Evolutionary conservation across 805 yeast genomes (phyloP).

Genomic region (Kodamaea fukazawae): DNA sequence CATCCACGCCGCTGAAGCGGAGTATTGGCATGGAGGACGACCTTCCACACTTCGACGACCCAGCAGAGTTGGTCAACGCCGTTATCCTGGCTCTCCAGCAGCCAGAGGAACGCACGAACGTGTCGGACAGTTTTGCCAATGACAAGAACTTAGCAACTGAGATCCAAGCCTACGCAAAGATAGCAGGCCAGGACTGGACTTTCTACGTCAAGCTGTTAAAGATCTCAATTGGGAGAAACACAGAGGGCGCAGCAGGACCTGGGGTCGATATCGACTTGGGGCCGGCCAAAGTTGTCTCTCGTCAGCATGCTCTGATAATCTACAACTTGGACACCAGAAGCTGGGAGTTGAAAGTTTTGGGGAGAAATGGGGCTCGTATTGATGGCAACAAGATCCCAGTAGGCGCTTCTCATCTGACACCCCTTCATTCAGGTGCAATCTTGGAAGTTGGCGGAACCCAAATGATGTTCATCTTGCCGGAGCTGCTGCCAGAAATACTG

Average conservation of each 20-base stretch:
- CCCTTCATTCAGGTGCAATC: slow-evolving; percentile 81
- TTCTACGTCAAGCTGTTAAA: slow-evolving; percentile 79
- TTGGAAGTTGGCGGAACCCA: slow-evolving; percentile 96
- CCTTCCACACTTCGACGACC: slow-evolving; percentile 50
- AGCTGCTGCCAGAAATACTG: slow-evolving; percentile 70
- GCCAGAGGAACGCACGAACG: slow-evolving; percentile 76
- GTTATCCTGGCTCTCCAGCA: slow-evolving; percentile 66
- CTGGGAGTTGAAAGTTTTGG: slow-evolving; percentile 84
- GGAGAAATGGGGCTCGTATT: slow-evolving; percentile 91
- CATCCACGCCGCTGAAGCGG: slow-evolving; percentile 32
- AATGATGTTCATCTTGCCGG: slow-evolving; percentile 98
- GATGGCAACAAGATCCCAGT: slow-evolving; percentile 63
- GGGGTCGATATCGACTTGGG: slow-evolving; percentile 83
- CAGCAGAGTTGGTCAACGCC: slow-evolving; percentile 64
- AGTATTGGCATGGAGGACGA: slow-evolving; percentile 22
- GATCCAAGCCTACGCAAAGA: slow-evolving; percentile 97
- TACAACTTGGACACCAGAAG: slow-evolving; percentile 70
- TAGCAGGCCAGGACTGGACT: slow-evolving; percentile 93
- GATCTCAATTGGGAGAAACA: slow-evolving; percentile 83
- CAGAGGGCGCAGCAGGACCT: slow-evolving; percentile 34
- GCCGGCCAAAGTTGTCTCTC: slow-evolving; percentile 94
- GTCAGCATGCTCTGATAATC: slow-evolving; percentile 82
- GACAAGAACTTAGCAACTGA: slow-evolving; percentile 66
- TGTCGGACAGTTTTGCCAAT: slow-evolving; percentile 70
- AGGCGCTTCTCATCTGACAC: slow-evolving; percentile 49